Percentiles rank a stretch among this genome's conserved stretches.
Conservation (phyloP, 495 filamentous ascomycete genomes). For the Zalerion maritima region DNA sequence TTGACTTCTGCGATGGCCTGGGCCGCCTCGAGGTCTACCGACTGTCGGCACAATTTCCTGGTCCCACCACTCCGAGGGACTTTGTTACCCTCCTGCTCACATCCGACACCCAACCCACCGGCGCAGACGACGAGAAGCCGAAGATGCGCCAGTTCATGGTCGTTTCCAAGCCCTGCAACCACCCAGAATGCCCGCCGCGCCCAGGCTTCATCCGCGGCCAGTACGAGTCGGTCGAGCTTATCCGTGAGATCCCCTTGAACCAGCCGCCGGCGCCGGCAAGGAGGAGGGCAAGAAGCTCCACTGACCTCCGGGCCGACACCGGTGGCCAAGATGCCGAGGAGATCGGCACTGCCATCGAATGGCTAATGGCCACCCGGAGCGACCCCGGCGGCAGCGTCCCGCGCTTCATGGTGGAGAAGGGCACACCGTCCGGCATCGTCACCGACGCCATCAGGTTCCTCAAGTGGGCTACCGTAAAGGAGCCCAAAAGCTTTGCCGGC, state of each 20-base stretch:
- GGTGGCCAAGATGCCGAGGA: conserved; percentile 28
- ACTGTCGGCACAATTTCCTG: conserved; percentile 78
- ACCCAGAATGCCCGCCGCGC: conserved; percentile 53
- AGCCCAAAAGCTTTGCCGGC: conserved; percentile 25
- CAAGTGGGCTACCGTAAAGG: conserved; percentile 58
- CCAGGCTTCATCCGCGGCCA: conserved; percentile 64
- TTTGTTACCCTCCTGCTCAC: conserved; percentile 68
- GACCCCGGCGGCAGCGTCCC: conserved; percentile 89
- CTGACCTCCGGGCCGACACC: conserved; percentile 3
- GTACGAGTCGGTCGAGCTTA: conserved; percentile 87
- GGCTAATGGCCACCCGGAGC: conserved; percentile 93
- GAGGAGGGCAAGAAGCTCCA: conserved; percentile 7
- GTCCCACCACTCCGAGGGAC: conserved; percentile 73
- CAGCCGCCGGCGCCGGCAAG: conserved; percentile 12
- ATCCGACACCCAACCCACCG: conserved; percentile 21
- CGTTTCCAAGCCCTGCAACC: conserved; percentile 67
- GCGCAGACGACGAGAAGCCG: conserved; percentile 6
- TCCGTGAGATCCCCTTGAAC: conserved; percentile 59
- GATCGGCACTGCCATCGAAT: conserved; percentile 62
- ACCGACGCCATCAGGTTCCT: conserved; percentile 74
- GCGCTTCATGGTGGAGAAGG: conserved; percentile 85
- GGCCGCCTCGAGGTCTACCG: conserved; percentile 53
- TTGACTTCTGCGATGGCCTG: conserved; percentile 32
- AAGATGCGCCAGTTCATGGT: conserved; percentile 60
- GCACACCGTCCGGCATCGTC: conserved; percentile 73